Evolutionary conservation across 2,329 filamentous ascomycete species (phyloP).

Genomic region (Daldinia sp.): DNA sequence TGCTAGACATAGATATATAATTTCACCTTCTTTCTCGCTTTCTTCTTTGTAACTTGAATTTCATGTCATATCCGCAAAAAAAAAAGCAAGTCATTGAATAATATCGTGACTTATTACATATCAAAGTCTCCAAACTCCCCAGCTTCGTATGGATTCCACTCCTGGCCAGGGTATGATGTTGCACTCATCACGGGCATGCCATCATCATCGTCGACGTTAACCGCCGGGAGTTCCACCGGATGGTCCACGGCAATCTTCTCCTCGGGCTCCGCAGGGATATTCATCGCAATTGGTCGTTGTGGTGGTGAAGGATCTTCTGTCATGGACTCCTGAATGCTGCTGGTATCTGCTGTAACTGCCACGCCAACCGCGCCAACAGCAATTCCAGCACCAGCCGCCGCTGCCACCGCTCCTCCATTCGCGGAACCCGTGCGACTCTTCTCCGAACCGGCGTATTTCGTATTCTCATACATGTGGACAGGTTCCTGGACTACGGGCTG

Average conservation of each 20-base stretch:
- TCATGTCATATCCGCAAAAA: not conserved
- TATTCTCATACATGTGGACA: slow-evolving; percentile 34
- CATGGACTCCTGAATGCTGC: not conserved
- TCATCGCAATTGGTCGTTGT: slow-evolving; percentile 7
- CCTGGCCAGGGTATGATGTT: slow-evolving; percentile 68
- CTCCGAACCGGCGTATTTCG: slow-evolving; percentile 45
- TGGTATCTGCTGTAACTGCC: not conserved
- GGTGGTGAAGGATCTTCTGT: slow-evolving; percentile 32
- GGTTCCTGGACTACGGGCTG: not conserved
- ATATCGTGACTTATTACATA: not conserved
- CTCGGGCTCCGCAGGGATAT: slow-evolving; percentile 47
- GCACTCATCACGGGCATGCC: slow-evolving; percentile 64
- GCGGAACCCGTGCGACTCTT: slow-evolving; percentile 34
- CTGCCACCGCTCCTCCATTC: slow-evolving; percentile 10
- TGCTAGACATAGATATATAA: not conserved
- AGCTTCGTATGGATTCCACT: slow-evolving; percentile 62
- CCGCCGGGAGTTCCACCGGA: slow-evolving; percentile 50
- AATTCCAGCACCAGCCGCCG: not conserved
- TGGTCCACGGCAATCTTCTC: slow-evolving; percentile 55
- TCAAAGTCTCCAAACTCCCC: slow-evolving; percentile 53
- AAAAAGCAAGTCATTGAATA: not conserved
- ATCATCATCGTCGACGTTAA: slow-evolving; percentile 55
- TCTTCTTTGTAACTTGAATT: too few relatives aligned
- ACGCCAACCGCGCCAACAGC: slow-evolving; percentile 31
- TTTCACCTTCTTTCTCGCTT: not conserved